These are phyloP conservation scores for Mycena venus DNA, from an alignment of 768 basidiomycete genomes.

Conservation along the genomic window DNA sequence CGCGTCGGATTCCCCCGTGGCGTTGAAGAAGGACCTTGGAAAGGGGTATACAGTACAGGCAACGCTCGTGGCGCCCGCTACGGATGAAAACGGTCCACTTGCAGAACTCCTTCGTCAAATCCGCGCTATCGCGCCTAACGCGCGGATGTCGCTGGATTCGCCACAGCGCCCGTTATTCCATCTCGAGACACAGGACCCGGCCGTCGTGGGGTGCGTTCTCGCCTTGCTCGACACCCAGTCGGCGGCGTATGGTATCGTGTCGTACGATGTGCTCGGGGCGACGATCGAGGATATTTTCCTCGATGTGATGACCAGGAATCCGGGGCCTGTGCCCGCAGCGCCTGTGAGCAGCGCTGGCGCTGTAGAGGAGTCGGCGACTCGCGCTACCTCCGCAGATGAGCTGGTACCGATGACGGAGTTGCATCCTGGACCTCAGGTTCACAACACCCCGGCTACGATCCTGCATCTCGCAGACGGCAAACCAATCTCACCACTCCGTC, in stretches of 20 bases:
- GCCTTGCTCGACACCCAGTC: constrained; percentile 63
- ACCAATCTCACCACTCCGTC: constrained; percentile 65
- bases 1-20: constrained; percentile 79
- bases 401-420: neutral
- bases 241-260: constrained; percentile 51
- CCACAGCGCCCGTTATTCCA: constrained; percentile 63
- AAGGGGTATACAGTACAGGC: constrained; percentile 79
- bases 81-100: constrained; percentile 24
- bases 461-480: constrained; percentile 65
- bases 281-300: constrained; percentile 86
- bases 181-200: constrained; percentile 70
- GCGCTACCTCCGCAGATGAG: neutral
- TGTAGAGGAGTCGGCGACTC: neutral
- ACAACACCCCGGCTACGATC: constrained; percentile 4
- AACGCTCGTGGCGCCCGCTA: constrained; percentile 46
- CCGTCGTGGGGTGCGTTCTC: constrained; percentile 66
- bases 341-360: neutral
- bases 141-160: constrained; percentile 56
- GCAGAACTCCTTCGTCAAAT: constrained; percentile 56
- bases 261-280: constrained; percentile 77
- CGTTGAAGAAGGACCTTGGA: constrained; percentile 79
- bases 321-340: constrained; percentile 22
- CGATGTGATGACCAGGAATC: too few species aligned
- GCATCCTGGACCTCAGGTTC: neutral
- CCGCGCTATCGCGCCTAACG: constrained; percentile 56